A percentile compares a stretch with the other conserved stretches of the same genome.
These are phyloP conservation scores for Podospora pseudocomata DNA, from an alignment of 495 filamentous ascomycete genomes.

Conservation along the genomic window DNA sequence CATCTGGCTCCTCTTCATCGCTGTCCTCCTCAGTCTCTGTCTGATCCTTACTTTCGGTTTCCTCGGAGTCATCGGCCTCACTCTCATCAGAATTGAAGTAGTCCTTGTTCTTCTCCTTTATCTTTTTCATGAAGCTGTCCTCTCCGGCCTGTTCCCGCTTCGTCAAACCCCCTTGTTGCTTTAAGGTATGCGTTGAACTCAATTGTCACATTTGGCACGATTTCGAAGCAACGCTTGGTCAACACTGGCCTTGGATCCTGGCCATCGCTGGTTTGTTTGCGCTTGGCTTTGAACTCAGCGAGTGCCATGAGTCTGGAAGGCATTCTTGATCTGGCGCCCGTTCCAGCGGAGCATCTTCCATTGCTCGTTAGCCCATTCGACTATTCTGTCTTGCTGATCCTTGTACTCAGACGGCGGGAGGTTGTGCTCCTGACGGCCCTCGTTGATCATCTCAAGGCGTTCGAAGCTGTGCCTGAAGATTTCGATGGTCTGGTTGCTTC, in stretches of 20 bases:
- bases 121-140: neutral
- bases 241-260: slow-evolving; percentile 2
- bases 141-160: neutral
- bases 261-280: slow-evolving; percentile 9
- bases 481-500: slow-evolving; percentile 28
- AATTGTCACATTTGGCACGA: slow-evolving; percentile 23
- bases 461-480: slow-evolving; percentile 37
- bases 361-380: slow-evolving; percentile 18
- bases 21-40: neutral
- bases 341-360: slow-evolving; percentile 37
- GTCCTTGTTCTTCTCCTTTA: neutral
- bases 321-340: slow-evolving; percentile 47
- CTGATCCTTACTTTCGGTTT: neutral
- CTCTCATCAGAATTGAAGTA: neutral
- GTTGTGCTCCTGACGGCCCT: slow-evolving; percentile 14
- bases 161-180: slow-evolving; percentile 11
- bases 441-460: slow-evolving; percentile 24
- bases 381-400: slow-evolving; percentile 16
- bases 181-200: slow-evolving; percentile 30
- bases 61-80: neutral
- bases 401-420: slow-evolving; percentile 17
- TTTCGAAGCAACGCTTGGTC: slow-evolving; percentile 22
- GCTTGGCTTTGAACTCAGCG: slow-evolving; percentile 31
- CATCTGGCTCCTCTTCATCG: neutral
- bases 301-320: slow-evolving; percentile 41